Evolutionary conservation across 306 rosid genomes (phyloP).

Genomic region (Hippophae tibetana): DNA sequence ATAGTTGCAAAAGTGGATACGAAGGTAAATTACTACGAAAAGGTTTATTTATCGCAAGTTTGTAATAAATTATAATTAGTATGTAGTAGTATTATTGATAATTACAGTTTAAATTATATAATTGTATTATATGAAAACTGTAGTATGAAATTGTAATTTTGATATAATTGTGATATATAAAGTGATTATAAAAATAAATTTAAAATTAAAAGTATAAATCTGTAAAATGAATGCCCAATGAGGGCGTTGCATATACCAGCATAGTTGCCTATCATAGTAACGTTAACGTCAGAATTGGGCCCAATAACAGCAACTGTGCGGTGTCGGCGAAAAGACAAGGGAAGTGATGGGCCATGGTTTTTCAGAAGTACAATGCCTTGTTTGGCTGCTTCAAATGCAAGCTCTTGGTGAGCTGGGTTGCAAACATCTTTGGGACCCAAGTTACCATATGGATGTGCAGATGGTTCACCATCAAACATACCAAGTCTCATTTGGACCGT

Average conservation of each 20-base stretch:
- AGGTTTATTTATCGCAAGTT: too few species aligned
- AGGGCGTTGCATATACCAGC: constrained; percentile 31
- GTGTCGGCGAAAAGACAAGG: constrained; percentile 30
- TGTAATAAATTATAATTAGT: too few species aligned
- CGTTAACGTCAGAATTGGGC: constrained; percentile 62
- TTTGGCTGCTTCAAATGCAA: constrained; percentile 68
- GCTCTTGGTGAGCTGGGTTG: constrained; percentile 34
- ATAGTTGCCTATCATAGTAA: constrained; percentile 77
- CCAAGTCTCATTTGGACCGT: constrained; percentile 73
- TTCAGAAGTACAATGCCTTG: constrained; percentile 58
- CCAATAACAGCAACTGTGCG: constrained; percentile 65
- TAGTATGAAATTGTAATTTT: too few species aligned
- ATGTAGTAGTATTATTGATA: too few species aligned
- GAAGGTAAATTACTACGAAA: too few species aligned
- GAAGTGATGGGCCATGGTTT: constrained; percentile 34
- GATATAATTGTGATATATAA: too few species aligned
- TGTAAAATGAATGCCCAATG: too few species aligned
- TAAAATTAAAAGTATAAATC: neutral
- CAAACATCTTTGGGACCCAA: constrained; percentile 55
- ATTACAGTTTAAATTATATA: too few species aligned
- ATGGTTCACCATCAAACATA: constrained; percentile 62
- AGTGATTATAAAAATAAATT: too few species aligned
- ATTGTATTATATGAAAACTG: too few species aligned
- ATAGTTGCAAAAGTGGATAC: too few species aligned
- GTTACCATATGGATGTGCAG: constrained; percentile 39